Conservation (phyloP, 2,329 filamentous ascomycete species). For the Colletotrichum tofieldiae region DNA sequence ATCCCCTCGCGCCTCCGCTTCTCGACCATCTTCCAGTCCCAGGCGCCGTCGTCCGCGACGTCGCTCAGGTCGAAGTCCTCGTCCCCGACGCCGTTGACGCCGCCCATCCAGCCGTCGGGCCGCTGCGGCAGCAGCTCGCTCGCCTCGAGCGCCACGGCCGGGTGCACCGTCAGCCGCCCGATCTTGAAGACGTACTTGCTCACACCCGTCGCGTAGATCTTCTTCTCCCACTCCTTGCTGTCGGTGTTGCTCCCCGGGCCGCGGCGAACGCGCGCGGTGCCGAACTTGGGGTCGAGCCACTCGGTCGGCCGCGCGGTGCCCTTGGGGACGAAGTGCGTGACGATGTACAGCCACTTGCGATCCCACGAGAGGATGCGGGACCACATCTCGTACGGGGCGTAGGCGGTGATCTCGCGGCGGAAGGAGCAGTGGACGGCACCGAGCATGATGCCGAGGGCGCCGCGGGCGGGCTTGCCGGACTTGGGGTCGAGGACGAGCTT, state of each 20-base stretch:
- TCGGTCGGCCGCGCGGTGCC: slow-evolving; percentile 69
- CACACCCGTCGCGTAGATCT: slow-evolving; percentile 79
- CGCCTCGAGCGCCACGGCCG: slow-evolving; percentile 80
- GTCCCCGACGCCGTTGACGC: slow-evolving; percentile 59
- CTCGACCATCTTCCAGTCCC: slow-evolving; percentile 74
- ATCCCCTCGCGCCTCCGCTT: slow-evolving; percentile 69
- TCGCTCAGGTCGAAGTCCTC: slow-evolving; percentile 56
- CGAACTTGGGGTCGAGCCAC: slow-evolving; percentile 66
- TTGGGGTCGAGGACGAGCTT: slow-evolving; percentile 67
- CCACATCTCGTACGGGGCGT: slow-evolving; percentile 81
- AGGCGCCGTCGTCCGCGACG: slow-evolving; percentile 56
- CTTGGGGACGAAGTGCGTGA: slow-evolving; percentile 80
- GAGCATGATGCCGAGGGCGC: slow-evolving; percentile 75
- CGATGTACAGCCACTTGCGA: slow-evolving; percentile 84
- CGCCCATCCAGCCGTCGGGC: slow-evolving; percentile 75
- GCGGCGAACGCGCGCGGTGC: slow-evolving; percentile 51
- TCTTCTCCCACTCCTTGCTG: slow-evolving; percentile 70
- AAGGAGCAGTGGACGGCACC: slow-evolving; percentile 83
- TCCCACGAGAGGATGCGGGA: slow-evolving; percentile 81
- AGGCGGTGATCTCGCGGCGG: slow-evolving; percentile 80
- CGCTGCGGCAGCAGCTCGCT: slow-evolving; percentile 82
- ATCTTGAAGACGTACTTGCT: slow-evolving; percentile 90
- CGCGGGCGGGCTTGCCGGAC: slow-evolving; percentile 65
- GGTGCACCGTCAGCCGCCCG: slow-evolving; percentile 86
- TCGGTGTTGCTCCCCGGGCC: slow-evolving; percentile 50